These are phyloP conservation scores for Fusarium transvaalense DNA, from an alignment of 2,329 filamentous ascomycete species.

Conservation along the genomic window DNA sequence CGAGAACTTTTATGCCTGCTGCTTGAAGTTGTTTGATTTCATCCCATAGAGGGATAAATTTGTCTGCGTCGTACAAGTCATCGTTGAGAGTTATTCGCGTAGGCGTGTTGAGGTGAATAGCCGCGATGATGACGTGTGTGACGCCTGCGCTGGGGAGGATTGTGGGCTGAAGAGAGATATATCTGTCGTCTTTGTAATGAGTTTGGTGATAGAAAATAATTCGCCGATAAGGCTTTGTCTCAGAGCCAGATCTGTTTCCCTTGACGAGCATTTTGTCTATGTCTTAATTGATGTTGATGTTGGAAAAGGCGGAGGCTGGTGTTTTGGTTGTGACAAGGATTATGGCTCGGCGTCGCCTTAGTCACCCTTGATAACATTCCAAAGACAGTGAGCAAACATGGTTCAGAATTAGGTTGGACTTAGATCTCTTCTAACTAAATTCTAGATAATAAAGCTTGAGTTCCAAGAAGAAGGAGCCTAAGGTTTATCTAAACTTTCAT, in stretches of 20 bases:
- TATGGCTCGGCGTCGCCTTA: not conserved
- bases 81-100: conserved; percentile 82
- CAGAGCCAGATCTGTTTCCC: not conserved
- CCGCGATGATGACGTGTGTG: conserved; percentile 86
- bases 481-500: too few relatives aligned
- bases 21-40: conserved; percentile 79
- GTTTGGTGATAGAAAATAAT: conserved; percentile 66
- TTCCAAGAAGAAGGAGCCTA: too few relatives aligned
- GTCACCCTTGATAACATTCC: conserved; percentile 9
- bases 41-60: conserved; percentile 79
- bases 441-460: too few relatives aligned
- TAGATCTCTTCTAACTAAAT: too few relatives aligned
- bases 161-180: conserved; percentile 65
- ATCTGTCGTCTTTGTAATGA: conserved; percentile 55
- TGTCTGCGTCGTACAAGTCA: conserved; percentile 71
- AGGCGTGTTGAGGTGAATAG: conserved; percentile 79
- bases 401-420: not conserved
- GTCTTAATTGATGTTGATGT: conserved; percentile 1
- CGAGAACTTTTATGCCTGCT: conserved; percentile 80
- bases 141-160: conserved; percentile 58
- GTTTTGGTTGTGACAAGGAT: not conserved
- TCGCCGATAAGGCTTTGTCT: conserved; percentile 44
- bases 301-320: conserved; percentile 18
- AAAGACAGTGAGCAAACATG: not conserved
- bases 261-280: conserved; percentile 25